These are phyloP conservation scores for Aspergillus tubingensis DNA, from an alignment of 2,329 filamentous ascomycete genomes.

Conservation along the genomic window DNA sequence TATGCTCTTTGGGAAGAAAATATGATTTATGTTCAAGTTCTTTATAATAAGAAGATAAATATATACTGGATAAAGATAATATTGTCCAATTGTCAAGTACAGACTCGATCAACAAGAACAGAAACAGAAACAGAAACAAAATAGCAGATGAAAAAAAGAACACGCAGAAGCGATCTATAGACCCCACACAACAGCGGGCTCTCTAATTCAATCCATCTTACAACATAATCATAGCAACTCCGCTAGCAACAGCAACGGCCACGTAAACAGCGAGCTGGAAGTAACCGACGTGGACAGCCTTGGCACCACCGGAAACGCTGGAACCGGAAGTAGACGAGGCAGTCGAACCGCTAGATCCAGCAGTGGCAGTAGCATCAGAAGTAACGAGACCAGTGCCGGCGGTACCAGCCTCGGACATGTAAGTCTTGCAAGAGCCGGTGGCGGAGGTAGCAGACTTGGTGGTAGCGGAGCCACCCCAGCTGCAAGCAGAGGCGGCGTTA, in stretches of 20 bases:
- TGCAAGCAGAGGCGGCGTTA: slow-evolving; percentile 41
- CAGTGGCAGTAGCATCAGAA: not conserved
- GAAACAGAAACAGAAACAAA: too few relatives aligned
- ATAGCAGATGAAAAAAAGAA: too few relatives aligned
- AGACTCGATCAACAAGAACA: too few relatives aligned
- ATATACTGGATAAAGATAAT: too few relatives aligned
- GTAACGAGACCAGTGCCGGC: slow-evolving; percentile 45
- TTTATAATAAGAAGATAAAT: too few relatives aligned
- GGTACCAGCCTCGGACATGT: slow-evolving; percentile 45
- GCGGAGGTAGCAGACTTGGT: slow-evolving; percentile 37
- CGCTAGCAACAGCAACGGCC: not conserved
- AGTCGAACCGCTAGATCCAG: not conserved
- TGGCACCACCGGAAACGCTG: not conserved
- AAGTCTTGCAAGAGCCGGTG: slow-evolving; percentile 38
- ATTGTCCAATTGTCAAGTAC: too few relatives aligned
- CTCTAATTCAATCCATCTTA: not conserved
- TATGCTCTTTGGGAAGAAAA: too few relatives aligned
- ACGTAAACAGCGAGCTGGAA: not conserved
- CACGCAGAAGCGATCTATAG: too few relatives aligned
- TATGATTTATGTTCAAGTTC: too few relatives aligned
- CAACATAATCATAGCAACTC: not conserved
- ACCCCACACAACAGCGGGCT: too few relatives aligned
- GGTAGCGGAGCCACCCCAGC: slow-evolving; percentile 45
- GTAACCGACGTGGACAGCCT: not conserved
- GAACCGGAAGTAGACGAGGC: not conserved